Evolutionary conservation across 1,284 basidiomycete genomes (phyloP), one percentile per base, ranked within the genome.

Genomic region (Sporisorium iseilematis-ciliati): DNA sequence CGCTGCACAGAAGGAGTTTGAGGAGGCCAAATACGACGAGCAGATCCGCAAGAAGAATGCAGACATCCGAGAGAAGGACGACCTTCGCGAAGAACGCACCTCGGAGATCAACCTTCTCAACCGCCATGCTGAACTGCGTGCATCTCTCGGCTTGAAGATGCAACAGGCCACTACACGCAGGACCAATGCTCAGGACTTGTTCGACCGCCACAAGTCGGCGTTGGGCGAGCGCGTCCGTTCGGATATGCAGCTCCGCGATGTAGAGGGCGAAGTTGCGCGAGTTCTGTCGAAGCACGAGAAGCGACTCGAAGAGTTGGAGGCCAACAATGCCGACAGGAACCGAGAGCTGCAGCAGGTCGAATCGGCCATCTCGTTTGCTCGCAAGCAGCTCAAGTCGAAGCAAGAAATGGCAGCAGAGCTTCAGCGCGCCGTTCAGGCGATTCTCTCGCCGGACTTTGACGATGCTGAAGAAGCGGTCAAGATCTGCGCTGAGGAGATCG

Each of bases 91-190:
- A 33, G 86, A 86, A 25, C 86, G 95, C 60, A 93, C 91, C 63
- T 77, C 86, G 0, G 95, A 98, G 78, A 87, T 96, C 50, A 89
- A 90, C 35, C 86, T 88, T 1, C 86, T 97, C 65, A 94, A 91
- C 80, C 84, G 90, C 41, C 94, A 97, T 82, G 91, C 93, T 0
- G 93, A 95, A 70, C 88, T 90, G 1, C 88, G 95, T 41, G 94
- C 95, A 1, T 91, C 91, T 77, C 86, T 98, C 49, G 90, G 91
- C 42, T 84, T 97, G 69, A 93, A 94, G 61, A 63, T 52, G 57
- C 60, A 75, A 35, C 64, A 75, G 45, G 50, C 59, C 4, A 40
- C 35, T n/a, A 65, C 51, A 31, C 55, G 65, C 26, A 40, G 49
- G 20, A 65, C 29, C 58, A 63, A 26, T 18, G 74, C 74, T 2